These are phyloP conservation scores for Acanthamoeba sp. DNA, from an alignment of 208 protist species.

Conservation along the genomic window DNA sequence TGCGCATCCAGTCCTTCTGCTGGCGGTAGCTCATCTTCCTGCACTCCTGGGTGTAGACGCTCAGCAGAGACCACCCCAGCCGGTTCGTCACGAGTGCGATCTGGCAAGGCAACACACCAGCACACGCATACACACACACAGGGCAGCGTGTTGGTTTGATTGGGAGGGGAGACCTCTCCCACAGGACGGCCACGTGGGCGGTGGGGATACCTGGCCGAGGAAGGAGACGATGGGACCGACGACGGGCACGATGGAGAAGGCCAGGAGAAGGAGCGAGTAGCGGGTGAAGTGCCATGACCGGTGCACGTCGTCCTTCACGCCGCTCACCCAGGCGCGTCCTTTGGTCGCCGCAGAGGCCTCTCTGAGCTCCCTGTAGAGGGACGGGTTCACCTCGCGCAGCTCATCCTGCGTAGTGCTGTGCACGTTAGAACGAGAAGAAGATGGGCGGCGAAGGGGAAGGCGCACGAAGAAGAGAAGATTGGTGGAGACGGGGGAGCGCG, in stretches of 20 bases:
- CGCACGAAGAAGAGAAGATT: conserved; percentile 71
- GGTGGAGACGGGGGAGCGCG: not conserved
- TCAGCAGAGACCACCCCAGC: conserved; percentile 40
- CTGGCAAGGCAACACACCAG: not conserved
- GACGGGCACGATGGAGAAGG: conserved; percentile 70
- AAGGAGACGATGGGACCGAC: conserved; percentile 64
- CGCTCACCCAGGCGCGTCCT: not conserved
- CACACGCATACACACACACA: not conserved
- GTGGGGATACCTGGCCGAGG: conserved; percentile 7
- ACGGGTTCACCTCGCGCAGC: conserved; percentile 28
- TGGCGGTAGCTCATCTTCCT: conserved; percentile 58
- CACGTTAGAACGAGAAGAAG: not conserved
- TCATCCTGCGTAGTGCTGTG: conserved; percentile 3
- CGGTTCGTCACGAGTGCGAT: conserved; percentile 62
- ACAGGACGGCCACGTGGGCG: no score
- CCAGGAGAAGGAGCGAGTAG: conserved; percentile 58
- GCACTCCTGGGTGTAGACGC: conserved; percentile 72
- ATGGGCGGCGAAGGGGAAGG: not conserved
- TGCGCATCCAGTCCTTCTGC: conserved; percentile 74
- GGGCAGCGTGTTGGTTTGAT: no score
- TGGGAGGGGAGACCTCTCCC: not conserved
- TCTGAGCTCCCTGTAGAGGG: conserved; percentile 46
- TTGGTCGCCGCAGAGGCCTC: not conserved
- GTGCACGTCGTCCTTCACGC: conserved; percentile 35
- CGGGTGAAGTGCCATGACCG: conserved; percentile 72